Evolutionary conservation across 2,329 filamentous ascomycete species (phyloP), one percentile per base, ranked within the genome.

Genomic region (Fusarium burgessii): DNA sequence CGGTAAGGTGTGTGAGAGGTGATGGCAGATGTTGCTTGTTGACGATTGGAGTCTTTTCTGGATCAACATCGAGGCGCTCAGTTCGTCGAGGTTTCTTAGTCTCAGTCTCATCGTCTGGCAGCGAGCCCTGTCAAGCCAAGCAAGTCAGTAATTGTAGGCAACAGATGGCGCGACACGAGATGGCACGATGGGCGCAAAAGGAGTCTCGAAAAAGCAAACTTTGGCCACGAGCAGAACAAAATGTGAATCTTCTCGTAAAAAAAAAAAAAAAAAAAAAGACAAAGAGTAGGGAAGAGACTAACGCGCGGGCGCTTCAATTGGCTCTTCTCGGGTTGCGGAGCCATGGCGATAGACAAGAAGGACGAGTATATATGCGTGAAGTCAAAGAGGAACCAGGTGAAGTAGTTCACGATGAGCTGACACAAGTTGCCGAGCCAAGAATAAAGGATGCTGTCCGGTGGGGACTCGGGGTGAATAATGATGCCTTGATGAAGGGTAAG

Each of bases 11-110:
- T 2, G 93, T 97, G 66, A 95, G 82, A 15, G 94, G 95, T 1
- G 94, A 96, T 15, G 94, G 95, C 20, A 97, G 88, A 70, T 93
- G 92, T 58, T 89, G 86, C 76, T 89, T 88, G 74, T 88, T 84
- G 73, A 85, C 84, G 74, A 91, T 79, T 62, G 91, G 89, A 12
- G 90, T 91, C 76, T 89, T 88, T 64, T 84, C 78, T 60, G 81
- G 79, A 60, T 84, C 84, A 72, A 89, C 88, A 36, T 88, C 90
- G 66, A 94, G 84, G 68, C 93, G 90, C 72, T 93, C 86, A 46
- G 93, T 94, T 62, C 93, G 90, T 70, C 95, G 91, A 65, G 92
- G 90, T 81, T 97, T 97, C 87, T 98, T 98, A 70, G 87, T 84
- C 68, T 94, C 91, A 70, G 87, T 85, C 69, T 86, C 83, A 74